These are phyloP conservation scores for Cantharellus anzutake DNA, from an alignment of 768 basidiomycete species.

Conservation along the genomic window DNA sequence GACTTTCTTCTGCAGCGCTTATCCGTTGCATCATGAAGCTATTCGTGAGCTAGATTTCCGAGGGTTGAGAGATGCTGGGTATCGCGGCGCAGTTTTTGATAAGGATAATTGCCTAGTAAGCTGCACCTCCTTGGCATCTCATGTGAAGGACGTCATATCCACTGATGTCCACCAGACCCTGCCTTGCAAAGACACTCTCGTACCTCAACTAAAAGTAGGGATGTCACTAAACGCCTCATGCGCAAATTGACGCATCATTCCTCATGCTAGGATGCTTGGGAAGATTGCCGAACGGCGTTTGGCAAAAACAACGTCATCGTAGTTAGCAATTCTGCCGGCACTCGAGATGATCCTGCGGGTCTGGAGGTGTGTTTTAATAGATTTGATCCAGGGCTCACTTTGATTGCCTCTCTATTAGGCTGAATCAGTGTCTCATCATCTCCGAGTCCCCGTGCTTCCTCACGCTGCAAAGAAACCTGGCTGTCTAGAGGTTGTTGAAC, in stretches of 20 bases:
- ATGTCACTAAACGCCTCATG: background rate
- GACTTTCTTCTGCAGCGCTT: background rate
- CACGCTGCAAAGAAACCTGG: constrained; percentile 67
- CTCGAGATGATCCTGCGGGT: constrained; percentile 43
- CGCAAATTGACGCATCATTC: background rate
- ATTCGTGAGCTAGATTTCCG: constrained; percentile 70
- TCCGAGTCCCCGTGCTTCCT: constrained; percentile 63
- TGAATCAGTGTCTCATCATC: constrained; percentile 62
- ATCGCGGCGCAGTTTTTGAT: constrained; percentile 84
- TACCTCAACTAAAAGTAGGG: constrained; percentile 54
- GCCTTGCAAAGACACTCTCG: constrained; percentile 55
- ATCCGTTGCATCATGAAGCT: constrained; percentile 19
- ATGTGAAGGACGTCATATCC: constrained; percentile 1
- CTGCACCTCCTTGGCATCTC: background rate
- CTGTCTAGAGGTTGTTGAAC: constrained; percentile 50
- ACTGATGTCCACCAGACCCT: constrained; percentile 35
- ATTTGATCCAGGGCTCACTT: background rate
- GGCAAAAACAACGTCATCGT: constrained; percentile 66
- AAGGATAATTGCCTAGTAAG: constrained; percentile 92
- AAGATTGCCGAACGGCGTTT: constrained; percentile 48
- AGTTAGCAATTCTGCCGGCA: constrained; percentile 90
- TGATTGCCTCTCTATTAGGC: constrained; percentile 29
- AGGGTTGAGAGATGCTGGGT: constrained; percentile 53
- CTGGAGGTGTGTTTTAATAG: constrained; percentile 38
- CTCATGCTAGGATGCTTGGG: constrained; percentile 48